Conservation (phyloP, 495 filamentous ascomycete genomes). For the Penicillium desertorum region DNA sequence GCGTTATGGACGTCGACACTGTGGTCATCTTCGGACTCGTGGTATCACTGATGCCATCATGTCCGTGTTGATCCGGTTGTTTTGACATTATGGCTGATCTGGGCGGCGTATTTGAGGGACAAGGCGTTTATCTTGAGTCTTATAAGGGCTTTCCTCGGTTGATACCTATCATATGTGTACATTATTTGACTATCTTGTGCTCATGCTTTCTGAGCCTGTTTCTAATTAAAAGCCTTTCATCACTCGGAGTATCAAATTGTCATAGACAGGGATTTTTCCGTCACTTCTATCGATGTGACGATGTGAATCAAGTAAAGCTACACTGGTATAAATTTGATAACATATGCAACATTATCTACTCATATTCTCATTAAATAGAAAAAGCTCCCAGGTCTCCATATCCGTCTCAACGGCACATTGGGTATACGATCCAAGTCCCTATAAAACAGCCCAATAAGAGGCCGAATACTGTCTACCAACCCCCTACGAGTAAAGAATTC, state of each 20-base stretch:
- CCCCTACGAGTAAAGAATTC: background rate
- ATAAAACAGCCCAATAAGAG: background rate
- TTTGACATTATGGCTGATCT: background rate
- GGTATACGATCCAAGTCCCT: background rate
- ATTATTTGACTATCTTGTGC: background rate
- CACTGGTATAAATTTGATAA: too few relatives aligned
- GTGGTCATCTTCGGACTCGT: background rate
- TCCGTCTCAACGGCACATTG: background rate
- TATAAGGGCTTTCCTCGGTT: background rate
- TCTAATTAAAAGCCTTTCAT: background rate
- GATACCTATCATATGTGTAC: background rate
- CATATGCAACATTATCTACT: too few relatives aligned
- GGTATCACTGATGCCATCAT: background rate
- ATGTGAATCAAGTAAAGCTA: too few relatives aligned
- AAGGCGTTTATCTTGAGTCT: slow-evolving; percentile 6
- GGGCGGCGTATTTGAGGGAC: background rate
- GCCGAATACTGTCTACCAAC: background rate
- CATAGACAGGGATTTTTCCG: too few relatives aligned
- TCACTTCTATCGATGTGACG: too few relatives aligned
- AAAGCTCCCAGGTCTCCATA: background rate
- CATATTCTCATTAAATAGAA: too few relatives aligned
- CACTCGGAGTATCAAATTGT: background rate
- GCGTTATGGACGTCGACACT: slow-evolving; percentile 1
- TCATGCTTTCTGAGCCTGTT: background rate
- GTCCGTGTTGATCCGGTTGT: background rate